Evolutionary conservation across 2,329 filamentous ascomycete genomes (phyloP).

Genomic region (Penicillium sp.): DNA sequence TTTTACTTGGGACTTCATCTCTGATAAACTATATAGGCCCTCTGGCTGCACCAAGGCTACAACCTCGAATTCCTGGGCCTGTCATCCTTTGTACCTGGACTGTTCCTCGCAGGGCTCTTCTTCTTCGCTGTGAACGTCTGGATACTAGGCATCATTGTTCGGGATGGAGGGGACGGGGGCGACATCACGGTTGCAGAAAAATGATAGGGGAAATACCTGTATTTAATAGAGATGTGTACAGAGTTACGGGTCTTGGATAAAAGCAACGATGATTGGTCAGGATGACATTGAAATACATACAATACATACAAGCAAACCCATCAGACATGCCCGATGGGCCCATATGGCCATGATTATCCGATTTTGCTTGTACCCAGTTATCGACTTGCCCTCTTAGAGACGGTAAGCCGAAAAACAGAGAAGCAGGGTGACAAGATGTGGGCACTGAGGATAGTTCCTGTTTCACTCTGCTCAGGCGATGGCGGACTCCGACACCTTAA

Average conservation of each 20-base stretch:
- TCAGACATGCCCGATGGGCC: not conserved
- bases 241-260: not conserved
- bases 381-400: not conserved
- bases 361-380: not conserved
- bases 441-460: not conserved
- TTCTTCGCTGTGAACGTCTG: constrained; percentile 85
- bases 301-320: not conserved
- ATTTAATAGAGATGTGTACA: not conserved
- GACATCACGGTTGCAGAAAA: constrained; percentile 20
- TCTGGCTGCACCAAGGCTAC: constrained; percentile 69
- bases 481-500: not conserved
- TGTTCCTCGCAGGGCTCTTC: constrained; percentile 64
- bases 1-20: not conserved
- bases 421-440: not conserved
- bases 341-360: not conserved
- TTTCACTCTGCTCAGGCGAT: not conserved
- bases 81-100: constrained; percentile 74
- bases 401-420: not conserved
- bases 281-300: not conserved
- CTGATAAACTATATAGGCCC: constrained; percentile 34
- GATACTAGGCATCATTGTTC: constrained; percentile 72
- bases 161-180: constrained; percentile 45
- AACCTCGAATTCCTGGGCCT: constrained; percentile 68
- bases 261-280: not conserved
- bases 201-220: constrained; percentile 11